phyloP scores from a whole-genome alignment of 2,329 filamentous ascomycete species.

The Aureobasidium sp. region DNA sequence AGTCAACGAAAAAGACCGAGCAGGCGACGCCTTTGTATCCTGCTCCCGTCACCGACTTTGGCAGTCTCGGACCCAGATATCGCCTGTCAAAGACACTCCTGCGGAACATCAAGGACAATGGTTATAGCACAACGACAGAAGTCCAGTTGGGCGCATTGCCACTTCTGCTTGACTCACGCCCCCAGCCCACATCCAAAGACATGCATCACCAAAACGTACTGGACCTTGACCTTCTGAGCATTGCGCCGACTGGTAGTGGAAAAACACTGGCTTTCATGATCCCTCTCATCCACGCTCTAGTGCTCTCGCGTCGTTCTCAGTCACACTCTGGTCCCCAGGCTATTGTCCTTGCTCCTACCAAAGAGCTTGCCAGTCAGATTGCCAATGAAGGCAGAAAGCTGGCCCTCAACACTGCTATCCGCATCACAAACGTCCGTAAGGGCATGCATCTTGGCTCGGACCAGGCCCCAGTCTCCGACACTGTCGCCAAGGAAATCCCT shows the following conservation, averaged over 20 bases:
- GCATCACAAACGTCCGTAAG: slow-evolving; percentile 76
- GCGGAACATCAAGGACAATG: slow-evolving; percentile 75
- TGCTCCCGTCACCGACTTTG: slow-evolving; percentile 71
- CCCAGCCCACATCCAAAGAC: slow-evolving; percentile 34
- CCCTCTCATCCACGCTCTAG: slow-evolving; percentile 70
- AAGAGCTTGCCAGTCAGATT: slow-evolving; percentile 45
- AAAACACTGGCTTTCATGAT: slow-evolving; percentile 94
- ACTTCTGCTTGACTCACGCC: slow-evolving; percentile 51
- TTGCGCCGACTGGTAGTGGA: slow-evolving; percentile 91
- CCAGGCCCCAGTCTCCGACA: slow-evolving; percentile 31
- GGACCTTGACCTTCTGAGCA: slow-evolving; percentile 67
- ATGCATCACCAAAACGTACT: slow-evolving; percentile 19
- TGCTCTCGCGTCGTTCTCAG: slow-evolving; percentile 23
- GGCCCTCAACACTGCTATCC: slow-evolving; percentile 66
- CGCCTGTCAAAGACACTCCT: slow-evolving; percentile 66
- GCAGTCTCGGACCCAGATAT: slow-evolving; percentile 63
- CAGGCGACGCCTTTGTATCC: slow-evolving; percentile 62
- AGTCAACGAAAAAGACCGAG: slow-evolving; percentile 27
- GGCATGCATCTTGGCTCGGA: slow-evolving; percentile 58
- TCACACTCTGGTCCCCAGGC: slow-evolving; percentile 28
- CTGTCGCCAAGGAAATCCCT: slow-evolving; percentile 32
- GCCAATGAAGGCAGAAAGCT: slow-evolving; percentile 74
- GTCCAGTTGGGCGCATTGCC: slow-evolving; percentile 86
- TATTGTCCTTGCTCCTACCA: slow-evolving; percentile 44
- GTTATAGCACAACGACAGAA: slow-evolving; percentile 82